Evolutionary conservation across 2,329 filamentous ascomycete genomes (phyloP).

Genomic region (Calonectria pauciramosa): DNA sequence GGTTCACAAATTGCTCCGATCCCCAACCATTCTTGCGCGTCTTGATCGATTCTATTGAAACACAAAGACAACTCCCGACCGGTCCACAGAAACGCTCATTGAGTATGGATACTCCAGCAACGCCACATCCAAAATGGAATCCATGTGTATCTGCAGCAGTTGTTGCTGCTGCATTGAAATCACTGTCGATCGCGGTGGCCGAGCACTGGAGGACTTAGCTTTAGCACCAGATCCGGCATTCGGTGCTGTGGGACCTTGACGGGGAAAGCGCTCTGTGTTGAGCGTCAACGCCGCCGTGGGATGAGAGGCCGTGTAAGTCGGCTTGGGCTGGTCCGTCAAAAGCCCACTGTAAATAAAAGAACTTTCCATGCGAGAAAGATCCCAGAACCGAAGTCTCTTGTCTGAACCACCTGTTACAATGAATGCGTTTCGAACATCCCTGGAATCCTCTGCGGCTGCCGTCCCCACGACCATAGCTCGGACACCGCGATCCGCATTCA

Average conservation of each 20-base stretch:
- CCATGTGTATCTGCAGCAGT: constrained; percentile 87
- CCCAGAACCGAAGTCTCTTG: constrained; percentile 95
- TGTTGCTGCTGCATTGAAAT: constrained; percentile 91
- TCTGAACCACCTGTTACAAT: constrained; percentile 91
- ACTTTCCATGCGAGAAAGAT: constrained; percentile 81
- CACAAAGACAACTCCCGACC: constrained; percentile 90
- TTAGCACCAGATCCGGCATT: constrained; percentile 50
- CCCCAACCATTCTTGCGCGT: constrained; percentile 2
- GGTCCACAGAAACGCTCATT: constrained; percentile 92
- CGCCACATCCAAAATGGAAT: constrained; percentile 89
- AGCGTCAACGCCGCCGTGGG: constrained; percentile 74
- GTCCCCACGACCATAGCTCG: constrained; percentile 81
- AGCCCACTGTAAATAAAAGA: constrained; percentile 87
- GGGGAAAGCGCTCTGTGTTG: constrained; percentile 73
- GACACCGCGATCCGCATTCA: constrained; percentile 75
- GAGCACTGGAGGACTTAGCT: constrained; percentile 47
- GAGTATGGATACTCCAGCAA: constrained; percentile 90
- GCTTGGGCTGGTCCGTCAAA: constrained; percentile 76
- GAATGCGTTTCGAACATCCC: constrained; percentile 83
- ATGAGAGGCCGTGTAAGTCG: constrained; percentile 78
- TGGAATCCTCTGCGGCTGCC: constrained; percentile 77
- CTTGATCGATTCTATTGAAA: constrained; percentile 64
- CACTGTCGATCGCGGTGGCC: constrained; percentile 81
- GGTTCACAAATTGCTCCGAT: constrained; percentile 18
- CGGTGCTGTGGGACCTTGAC: constrained; percentile 51